These are phyloP conservation scores for Scedosporium dehoogii DNA, from an alignment of 2,329 filamentous ascomycete genomes.

Conservation along the genomic window DNA sequence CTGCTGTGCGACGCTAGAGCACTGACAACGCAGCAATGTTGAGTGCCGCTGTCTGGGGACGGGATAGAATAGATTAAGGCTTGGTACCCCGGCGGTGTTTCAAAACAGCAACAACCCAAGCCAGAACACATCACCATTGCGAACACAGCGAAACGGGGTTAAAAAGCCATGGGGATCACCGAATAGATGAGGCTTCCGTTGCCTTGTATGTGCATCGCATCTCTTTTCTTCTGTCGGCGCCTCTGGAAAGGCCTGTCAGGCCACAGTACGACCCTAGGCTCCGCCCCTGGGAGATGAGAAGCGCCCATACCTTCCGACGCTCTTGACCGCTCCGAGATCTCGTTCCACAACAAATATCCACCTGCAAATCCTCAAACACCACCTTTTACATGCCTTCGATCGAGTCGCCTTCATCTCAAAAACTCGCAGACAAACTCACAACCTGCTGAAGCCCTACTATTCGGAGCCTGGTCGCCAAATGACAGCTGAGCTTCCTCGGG, in stretches of 20 bases:
- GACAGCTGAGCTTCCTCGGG: slow-evolving; percentile 1
- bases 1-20: no score
- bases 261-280: background rate
- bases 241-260: background rate
- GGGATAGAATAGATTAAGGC: background rate
- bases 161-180: slow-evolving; percentile 2
- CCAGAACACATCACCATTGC: background rate
- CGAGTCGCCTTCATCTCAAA: background rate
- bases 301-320: background rate
- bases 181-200: background rate
- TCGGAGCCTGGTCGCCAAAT: slow-evolving; percentile 1
- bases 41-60: background rate
- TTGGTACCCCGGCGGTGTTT: slow-evolving; percentile 4
- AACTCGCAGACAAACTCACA: background rate
- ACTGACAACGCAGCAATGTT: no score
- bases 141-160: background rate
- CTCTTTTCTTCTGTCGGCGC: background rate
- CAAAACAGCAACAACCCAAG: slow-evolving; percentile 4
- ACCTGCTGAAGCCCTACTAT: background rate
- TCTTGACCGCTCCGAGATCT: background rate
- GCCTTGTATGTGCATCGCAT: slow-evolving; percentile 1
- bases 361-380: background rate
- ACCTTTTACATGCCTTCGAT: background rate
- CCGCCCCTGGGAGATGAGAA: background rate
- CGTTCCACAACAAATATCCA: background rate